Evolutionary conservation across 257 asterid genomes (phyloP), one percentile per base, ranked within the genome.

Genomic region (Ophiorrhiza pumila): DNA sequence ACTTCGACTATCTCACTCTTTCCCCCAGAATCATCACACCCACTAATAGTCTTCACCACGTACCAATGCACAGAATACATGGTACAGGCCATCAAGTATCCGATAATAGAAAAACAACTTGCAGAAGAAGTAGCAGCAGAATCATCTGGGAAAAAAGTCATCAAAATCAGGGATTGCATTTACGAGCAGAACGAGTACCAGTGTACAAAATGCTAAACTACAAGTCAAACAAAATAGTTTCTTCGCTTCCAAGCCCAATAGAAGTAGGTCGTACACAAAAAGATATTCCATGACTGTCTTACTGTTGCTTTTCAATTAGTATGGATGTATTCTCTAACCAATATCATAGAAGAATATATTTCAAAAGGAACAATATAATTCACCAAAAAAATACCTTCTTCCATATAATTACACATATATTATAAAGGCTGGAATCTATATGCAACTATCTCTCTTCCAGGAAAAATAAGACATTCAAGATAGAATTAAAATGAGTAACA

Each of bases 31-130:
- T 74, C 47, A 49, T 47, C 73, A 70, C 27, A 43, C 62, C 84
- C 74, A 57, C 74, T 80, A 49, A 86, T 34, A 45, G 77, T 82
- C 64, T 50, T 76, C 53, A 76, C 79, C 56, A 42, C 20, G 71
- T 84, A 91, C 96, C 98, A 89, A 81, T 52, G 63, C 76, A 86
- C 91, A 58, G 92, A 87, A 79, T 84, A 90, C 63, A 73, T 53
- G 17, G 87, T 80, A 73, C 90, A 85, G 39, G 76, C 96, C 96
- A 91, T 82, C 78, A 91, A 55, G 74, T 84, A 82, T 42, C 95
- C 98, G 78, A 86, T 67, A 34, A 41, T 68, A 66, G 74, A 11
- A 25, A 55, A 77, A 27, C 25, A 18, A 66, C 41, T 50, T 61
- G 45, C 55, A 32, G 76, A 68, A 49, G 23, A 27, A 37, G 77